Evolutionary conservation across 2,329 filamentous ascomycete genomes (phyloP), one percentile per base, ranked within the genome.

Genomic region (Xylaria sp.): DNA sequence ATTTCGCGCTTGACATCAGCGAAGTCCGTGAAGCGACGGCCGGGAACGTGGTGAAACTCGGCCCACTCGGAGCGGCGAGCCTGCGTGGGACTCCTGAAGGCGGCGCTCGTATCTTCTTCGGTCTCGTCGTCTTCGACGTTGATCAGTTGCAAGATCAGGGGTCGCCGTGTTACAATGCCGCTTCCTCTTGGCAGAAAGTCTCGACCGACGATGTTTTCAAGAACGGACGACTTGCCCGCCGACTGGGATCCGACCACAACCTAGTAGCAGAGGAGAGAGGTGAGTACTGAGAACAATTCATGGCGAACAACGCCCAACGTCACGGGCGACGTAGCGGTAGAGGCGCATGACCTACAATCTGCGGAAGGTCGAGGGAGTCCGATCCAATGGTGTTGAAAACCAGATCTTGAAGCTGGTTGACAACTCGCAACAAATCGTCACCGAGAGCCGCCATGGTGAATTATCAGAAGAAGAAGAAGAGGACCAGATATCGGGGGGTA

Each of bases 301-400:
- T 4, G 35, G 35, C 18, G 37, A 19, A 37, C 16, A 44, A 47
- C 23, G 35, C 34, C 48, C 23, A 23, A 50, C 37, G 13, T 52
- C 46, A 46, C 35, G 35, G 35, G 44, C 42, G 16, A 52, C 13
- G 56, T 35, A 63, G 66, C 58, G 63, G 55, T 46, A 52, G 51
- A 53, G 59, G 63, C 56, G 59, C 56, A 59, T 63, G 60, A 79
- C 86, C 73, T 87, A 97, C 94, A 83, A 99, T 99, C 79, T 99
- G 94, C 60, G 94, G 94, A 59, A 99, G 81, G 77, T 99, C 94
- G 63, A 99, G 84, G 56, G 93, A 97, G 76, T 99, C 94, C 80
- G 92, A 97, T 77, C 94, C 94, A 76, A 99, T 99, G 68, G 94
- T 99, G 79, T 99, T 99, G 82, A 99, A 99, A 72, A 99, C 94